A percentile compares a stretch with the other conserved stretches of the same genome.
phyloP scores from a whole-genome alignment of 1,139 yeast species.

The Saccharomyces hybrid region DNA sequence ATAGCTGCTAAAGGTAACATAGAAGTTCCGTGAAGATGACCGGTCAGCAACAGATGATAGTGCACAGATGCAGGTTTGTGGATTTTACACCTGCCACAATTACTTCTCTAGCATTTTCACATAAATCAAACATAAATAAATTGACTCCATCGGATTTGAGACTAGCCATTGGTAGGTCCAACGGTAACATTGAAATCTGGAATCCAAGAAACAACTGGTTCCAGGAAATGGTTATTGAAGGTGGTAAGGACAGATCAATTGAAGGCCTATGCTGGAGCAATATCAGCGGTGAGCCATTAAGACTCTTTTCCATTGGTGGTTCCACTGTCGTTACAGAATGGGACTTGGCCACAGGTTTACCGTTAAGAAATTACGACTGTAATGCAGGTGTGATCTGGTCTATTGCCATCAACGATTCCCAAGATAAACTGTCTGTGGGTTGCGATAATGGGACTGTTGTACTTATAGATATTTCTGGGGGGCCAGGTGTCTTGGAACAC shows the following conservation, averaged over 20 bases:
- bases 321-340: conserved; percentile 89
- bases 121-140: conserved; percentile 41
- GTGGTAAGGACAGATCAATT: conserved; percentile 74
- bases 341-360: conserved; percentile 70
- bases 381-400: conserved; percentile 96
- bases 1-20: not conserved
- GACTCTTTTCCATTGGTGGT: conserved; percentile 90
- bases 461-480: conserved; percentile 73
- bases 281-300: conserved; percentile 42
- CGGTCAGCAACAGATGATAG: conserved; percentile 7
- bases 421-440: conserved; percentile 71
- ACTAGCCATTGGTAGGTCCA: conserved; percentile 84
- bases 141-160: conserved; percentile 58
- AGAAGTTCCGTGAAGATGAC: not conserved
- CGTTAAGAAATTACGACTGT: conserved; percentile 73
- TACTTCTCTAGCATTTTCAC: conserved; percentile 77
- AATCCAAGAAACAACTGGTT: conserved; percentile 64
- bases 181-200: conserved; percentile 96
- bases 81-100: conserved; percentile 83
- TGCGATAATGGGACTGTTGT: conserved; percentile 94
- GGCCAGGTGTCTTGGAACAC: conserved; percentile 73
- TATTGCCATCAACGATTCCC: conserved; percentile 55
- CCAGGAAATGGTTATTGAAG: conserved; percentile 58
- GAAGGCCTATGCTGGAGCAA: conserved; percentile 84
- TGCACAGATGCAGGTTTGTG: conserved; percentile 89